Percentiles rank a stretch among this genome's conserved stretches.
These are phyloP conservation scores for Colletotrichum eleusines DNA, from an alignment of 2,329 filamentous ascomycete genomes.

Conservation along the genomic window DNA sequence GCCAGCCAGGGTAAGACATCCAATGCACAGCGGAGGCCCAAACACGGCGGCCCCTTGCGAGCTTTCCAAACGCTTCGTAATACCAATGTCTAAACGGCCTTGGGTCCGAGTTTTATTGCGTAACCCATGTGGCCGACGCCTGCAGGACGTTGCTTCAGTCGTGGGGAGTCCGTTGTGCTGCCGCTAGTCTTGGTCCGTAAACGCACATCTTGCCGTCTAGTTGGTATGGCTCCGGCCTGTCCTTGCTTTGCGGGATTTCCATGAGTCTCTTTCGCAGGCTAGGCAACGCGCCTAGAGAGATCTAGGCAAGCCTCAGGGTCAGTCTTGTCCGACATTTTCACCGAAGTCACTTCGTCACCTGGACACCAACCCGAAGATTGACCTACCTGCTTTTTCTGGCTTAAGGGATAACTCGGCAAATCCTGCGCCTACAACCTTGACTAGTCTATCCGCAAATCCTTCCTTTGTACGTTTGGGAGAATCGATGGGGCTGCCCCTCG, in stretches of 20 bases:
- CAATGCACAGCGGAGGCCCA: background rate
- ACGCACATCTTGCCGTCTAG: slow-evolving; percentile 13
- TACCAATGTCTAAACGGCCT: background rate
- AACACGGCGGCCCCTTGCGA: background rate
- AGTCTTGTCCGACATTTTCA: slow-evolving; percentile 16
- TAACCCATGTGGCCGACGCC: slow-evolving; percentile 24
- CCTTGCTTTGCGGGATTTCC: slow-evolving; percentile 49
- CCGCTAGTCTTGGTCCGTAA: slow-evolving; percentile 5
- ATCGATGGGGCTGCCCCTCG: too few relatives aligned
- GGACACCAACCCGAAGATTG: slow-evolving; percentile 4
- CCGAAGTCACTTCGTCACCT: background rate
- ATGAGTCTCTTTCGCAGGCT: slow-evolving; percentile 49
- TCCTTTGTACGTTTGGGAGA: too few relatives aligned
- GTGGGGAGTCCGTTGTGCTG: slow-evolving; percentile 5
- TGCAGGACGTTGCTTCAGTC: slow-evolving; percentile 22
- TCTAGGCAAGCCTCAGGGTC: slow-evolving; percentile 18
- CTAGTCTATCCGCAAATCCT: slow-evolving; percentile 49
- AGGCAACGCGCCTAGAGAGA: slow-evolving; percentile 48
- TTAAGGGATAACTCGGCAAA: slow-evolving; percentile 44
- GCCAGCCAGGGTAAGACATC: background rate
- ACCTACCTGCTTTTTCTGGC: slow-evolving; percentile 46
- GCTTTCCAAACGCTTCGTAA: slow-evolving; percentile 7
- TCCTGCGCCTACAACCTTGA: slow-evolving; percentile 52
- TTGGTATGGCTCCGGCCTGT: slow-evolving; percentile 5
- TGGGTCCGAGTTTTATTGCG: slow-evolving; percentile 16